Conservation (phyloP, 495 filamentous ascomycete species). For the Penicillium argentinense region DNA sequence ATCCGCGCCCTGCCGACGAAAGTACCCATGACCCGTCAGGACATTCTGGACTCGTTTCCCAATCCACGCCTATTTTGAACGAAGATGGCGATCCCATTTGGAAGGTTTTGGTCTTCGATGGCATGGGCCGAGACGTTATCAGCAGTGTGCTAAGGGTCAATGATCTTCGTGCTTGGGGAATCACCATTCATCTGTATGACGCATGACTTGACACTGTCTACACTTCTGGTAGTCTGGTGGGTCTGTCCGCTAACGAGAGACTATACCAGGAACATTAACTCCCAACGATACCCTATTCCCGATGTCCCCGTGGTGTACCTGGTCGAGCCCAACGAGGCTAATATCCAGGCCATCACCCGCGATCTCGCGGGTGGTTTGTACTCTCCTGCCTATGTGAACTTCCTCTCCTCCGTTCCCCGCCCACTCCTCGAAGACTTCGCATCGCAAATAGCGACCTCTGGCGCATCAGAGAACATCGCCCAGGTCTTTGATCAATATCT, state of each 20-base stretch:
- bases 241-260: too few relatives aligned
- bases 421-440: conserved; percentile 96
- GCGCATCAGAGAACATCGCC: conserved; percentile 81
- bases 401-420: conserved; percentile 89
- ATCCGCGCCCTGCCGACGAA: conserved; percentile 54
- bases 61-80: conserved; percentile 78
- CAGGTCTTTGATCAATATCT: conserved; percentile 97
- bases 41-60: conserved; percentile 60
- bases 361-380: conserved; percentile 89
- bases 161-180: conserved; percentile 86
- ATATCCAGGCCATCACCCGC: conserved; percentile 78
- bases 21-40: conserved; percentile 51
- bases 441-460: conserved; percentile 76
- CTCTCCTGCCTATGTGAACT: conserved; percentile 94
- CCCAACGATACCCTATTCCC: conserved; percentile 83
- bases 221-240: too few relatives aligned
- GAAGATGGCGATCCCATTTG: conserved; percentile 82
- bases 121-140: conserved; percentile 73
- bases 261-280: conserved; percentile 69
- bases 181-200: conserved; percentile 90
- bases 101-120: conserved; percentile 71
- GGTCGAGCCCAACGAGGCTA: conserved; percentile 80
- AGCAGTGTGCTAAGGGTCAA: conserved; percentile 93
- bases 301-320: conserved; percentile 97
- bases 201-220: neutral